Evolutionary conservation across 2,329 filamentous ascomycete genomes (phyloP), one percentile per base, ranked within the genome.

Genomic region (Ustulina deusta): DNA sequence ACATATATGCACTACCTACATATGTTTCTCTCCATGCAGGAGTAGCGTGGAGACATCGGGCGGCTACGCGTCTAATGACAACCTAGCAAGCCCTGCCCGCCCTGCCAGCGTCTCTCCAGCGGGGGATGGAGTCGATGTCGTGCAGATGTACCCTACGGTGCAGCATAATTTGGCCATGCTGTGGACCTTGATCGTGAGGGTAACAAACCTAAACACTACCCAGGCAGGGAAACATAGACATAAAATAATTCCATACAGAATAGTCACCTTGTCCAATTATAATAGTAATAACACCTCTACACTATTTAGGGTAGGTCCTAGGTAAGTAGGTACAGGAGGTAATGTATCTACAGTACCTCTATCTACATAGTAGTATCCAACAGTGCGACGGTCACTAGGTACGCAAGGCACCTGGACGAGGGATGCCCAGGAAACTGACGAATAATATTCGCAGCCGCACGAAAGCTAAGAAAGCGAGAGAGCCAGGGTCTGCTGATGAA

Each of bases 1-100:
- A 49, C 46, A 49, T 36, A n/a, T 22, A 29, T 40, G 34, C 34
- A 55, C 29, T 52, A 10, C 7, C 7, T 54, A 34, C n/a, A 20
- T 3, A 5, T 25, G 42, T 63, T 34, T 55, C 42, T 59, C 29
- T 29, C 58, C 25, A 49, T 40, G 58, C 42, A 15, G 25, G 22
- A 29, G 44, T 58, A 62, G 66, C 61, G 61, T 49, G 56, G 29
- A 57, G 61, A 65, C 54, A 61, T 62, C 46, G 65, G 72, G 73
- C 73, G 73, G 73, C 73, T 74, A 73, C 66, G 73, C 71, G 72
- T 72, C 74, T 74, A 73, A 58, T 65, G 29, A 61, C 54, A 59
- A 36, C 65, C 61, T 38, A 20, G 49, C 38, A 34, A 46, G 27
- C 32, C 65, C n/a, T 13, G 34, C 36, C 44, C 10, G 25, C 25